phyloP scores from a whole-genome alignment of 2,329 filamentous ascomycete species.

The Trichophyton mentagrophytes region DNA sequence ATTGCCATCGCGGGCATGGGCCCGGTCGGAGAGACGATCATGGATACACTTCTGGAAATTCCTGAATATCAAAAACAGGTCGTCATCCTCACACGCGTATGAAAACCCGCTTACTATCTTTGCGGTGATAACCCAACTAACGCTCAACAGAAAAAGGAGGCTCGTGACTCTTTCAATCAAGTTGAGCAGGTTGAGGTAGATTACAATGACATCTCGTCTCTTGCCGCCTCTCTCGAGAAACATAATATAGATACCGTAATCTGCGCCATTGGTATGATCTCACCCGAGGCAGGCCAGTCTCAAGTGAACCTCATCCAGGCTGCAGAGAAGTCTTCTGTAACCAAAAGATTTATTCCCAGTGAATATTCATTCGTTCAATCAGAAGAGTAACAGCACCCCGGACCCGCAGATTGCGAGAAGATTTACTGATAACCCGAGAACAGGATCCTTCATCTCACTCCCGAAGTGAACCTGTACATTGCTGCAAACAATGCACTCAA shows the following conservation, averaged over 20 bases:
- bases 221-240: not conserved
- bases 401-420: not conserved
- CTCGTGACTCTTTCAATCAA: not conserved
- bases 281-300: not conserved
- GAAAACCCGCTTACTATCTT: not conserved
- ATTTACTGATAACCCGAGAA: not conserved
- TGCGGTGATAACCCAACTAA: not conserved
- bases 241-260: not conserved
- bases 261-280: not conserved
- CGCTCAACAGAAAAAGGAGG: not conserved
- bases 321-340: not conserved
- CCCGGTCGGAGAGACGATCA: not conserved
- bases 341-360: not conserved
- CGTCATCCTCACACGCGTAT: not conserved
- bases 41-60: not conserved
- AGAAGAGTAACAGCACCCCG: not conserved
- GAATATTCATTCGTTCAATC: not conserved
- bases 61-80: not conserved
- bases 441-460: not conserved
- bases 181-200: slow-evolving; percentile 1
- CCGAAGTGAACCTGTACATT: not conserved
- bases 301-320: slow-evolving; percentile 5
- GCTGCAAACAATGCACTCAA: not conserved
- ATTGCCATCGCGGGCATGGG: slow-evolving; percentile 1
- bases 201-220: not conserved